Base-by-base conservation (phyloP, 352 stramenopile species). In the Phytophthora gonapodyides region DNA sequence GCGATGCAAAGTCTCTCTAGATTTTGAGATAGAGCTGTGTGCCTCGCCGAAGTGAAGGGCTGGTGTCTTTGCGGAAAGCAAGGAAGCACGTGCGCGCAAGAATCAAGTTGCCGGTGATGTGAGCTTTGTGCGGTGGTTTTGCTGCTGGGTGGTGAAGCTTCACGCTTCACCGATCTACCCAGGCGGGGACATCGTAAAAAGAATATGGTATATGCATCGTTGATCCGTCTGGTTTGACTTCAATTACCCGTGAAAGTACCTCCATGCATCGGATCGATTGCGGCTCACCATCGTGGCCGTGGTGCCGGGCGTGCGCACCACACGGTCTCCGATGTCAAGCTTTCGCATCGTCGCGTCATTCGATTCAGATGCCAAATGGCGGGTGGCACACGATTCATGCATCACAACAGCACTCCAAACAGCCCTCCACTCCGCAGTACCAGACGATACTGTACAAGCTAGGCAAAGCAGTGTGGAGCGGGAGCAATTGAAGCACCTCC, bases 391-490 rank as follows among this genome's bases (percentile, higher is more conserved):
- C 13, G 11, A 13, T 12, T 19, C 40, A 30, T 24, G 16, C 19
- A 36, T 21, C 0, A 7, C 2, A 42, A 33, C 45, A 11, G n/a
- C 31, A 3, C 30, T 5, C 30, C 31, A 35, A 16, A 16, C 37
- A 24, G 21, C 21, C 21, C n/a, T 3, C 21, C 21, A 3, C 21
- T 43, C 63, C 41, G 45, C 62, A 43, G 19, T 44, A 41, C 53
- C 53, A 73, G 59, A 69, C 59, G 52, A 73, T 69, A 37, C 21
- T 24, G 21, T 3, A 27, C 64, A 73, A 49, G 24, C 15, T 19
- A 61, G 17, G 47, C 64, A 73, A 73, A 73, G 59, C 52, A 56
- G 47, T 3, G 8, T 42, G 53, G 64, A 73, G 64, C 55, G 59
- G 64, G 59, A 73, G 35, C 41, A 55, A 57, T 66, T 53, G 45